A percentile compares a stretch with the other conserved stretches of the same genome.
Evolutionary conservation across 2,329 filamentous ascomycete genomes (phyloP).

Genomic region (Hypocreales sp.): DNA sequence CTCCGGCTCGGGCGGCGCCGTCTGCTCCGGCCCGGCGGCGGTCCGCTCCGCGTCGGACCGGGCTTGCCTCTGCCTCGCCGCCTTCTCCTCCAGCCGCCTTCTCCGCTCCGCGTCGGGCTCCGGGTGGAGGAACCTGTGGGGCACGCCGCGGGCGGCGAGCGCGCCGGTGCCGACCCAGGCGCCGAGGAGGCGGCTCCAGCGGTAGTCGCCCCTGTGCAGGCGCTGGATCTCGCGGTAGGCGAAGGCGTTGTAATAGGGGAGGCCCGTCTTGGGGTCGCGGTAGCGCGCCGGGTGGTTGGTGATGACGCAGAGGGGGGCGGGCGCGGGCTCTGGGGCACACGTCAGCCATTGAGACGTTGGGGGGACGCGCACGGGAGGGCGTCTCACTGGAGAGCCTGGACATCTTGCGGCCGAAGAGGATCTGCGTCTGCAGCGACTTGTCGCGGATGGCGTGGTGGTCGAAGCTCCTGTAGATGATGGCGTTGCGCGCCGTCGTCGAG

Average conservation of each 20-base stretch:
- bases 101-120: slow-evolving; percentile 10
- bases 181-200: slow-evolving; percentile 68
- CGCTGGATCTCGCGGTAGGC: slow-evolving; percentile 74
- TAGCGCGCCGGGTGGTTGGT: slow-evolving; percentile 71
- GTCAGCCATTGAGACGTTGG: slow-evolving; percentile 1
- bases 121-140: slow-evolving; percentile 51
- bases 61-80: too few species aligned
- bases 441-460: slow-evolving; percentile 40
- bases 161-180: slow-evolving; percentile 63
- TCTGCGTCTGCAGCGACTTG: slow-evolving; percentile 39
- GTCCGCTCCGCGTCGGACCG: too few species aligned
- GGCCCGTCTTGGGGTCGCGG: slow-evolving; percentile 67
- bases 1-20: too few species aligned
- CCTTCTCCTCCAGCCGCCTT: slow-evolving; percentile 7
- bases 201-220: slow-evolving; percentile 56
- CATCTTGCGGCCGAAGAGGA: slow-evolving; percentile 45
- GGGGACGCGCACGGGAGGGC: neutral
- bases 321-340: slow-evolving; percentile 27
- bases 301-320: slow-evolving; percentile 55
- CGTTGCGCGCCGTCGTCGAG: slow-evolving; percentile 33
- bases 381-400: slow-evolving; percentile 36
- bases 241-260: slow-evolving; percentile 64
- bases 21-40: too few species aligned
- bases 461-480: slow-evolving; percentile 46
- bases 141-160: slow-evolving; percentile 60